Evolutionary conservation across 345 rosid species (phyloP).

Genomic region (Eucalyptus globulus): DNA sequence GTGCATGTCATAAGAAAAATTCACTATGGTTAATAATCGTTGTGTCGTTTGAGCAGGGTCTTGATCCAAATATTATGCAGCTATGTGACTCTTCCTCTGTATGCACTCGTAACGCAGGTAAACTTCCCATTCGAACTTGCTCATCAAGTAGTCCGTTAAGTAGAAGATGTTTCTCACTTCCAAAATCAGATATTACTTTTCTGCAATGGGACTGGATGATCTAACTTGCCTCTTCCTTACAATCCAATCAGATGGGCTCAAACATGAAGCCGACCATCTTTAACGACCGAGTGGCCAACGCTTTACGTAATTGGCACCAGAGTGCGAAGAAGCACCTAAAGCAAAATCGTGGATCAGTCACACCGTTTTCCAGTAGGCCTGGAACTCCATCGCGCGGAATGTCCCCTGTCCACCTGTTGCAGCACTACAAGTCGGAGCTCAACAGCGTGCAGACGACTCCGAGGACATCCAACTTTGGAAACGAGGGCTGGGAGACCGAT

Average conservation of each 20-base stretch:
- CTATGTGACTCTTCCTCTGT: conserved; percentile 30
- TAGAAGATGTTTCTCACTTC: not conserved
- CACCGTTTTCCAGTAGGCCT: conserved; percentile 5
- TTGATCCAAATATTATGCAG: conserved; percentile 25
- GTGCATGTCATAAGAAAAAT: not conserved
- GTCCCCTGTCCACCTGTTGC: conserved; percentile 30
- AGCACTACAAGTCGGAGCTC: conserved; percentile 1
- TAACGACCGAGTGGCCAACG: conserved; percentile 20
- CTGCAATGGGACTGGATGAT: not conserved
- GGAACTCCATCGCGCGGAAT: not conserved
- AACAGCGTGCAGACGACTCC: not conserved
- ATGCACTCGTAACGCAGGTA: conserved; percentile 43
- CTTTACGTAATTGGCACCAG: conserved; percentile 21
- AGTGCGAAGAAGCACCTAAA: conserved; percentile 13
- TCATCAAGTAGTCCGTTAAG: not conserved
- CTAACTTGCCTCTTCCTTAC: not conserved
- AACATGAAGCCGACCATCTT: conserved; percentile 25
- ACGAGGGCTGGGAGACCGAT: not conserved
- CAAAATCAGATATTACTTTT: not conserved
- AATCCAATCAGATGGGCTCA: conserved; percentile 18
- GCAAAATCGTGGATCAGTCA: not conserved
- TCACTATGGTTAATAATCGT: not conserved
- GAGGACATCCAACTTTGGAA: not conserved
- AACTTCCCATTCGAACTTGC: not conserved
- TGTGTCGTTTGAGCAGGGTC: conserved; percentile 2